Percentiles rank a stretch among this genome's conserved stretches.
Evolutionary conservation across 1,284 basidiomycete species (phyloP).

Genomic region (Phlebopus sp.): DNA sequence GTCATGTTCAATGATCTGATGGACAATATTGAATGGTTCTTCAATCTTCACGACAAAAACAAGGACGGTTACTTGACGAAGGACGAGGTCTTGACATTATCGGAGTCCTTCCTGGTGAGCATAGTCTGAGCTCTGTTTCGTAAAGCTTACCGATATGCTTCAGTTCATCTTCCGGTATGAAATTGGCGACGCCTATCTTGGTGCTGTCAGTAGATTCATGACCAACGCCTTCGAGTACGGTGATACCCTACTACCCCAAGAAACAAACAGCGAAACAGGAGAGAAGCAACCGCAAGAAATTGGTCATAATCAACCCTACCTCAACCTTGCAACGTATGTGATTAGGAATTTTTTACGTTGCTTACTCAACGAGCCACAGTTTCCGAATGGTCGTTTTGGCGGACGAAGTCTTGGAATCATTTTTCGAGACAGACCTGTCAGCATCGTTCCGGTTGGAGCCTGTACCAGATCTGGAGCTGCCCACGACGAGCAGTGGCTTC

Average conservation of each 20-base stretch:
- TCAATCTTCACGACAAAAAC: slow-evolving; percentile 94
- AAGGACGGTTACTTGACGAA: slow-evolving; percentile 94
- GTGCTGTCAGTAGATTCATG: slow-evolving; percentile 94
- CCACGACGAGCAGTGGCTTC: slow-evolving; percentile 57
- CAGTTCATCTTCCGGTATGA: slow-evolving; percentile 99
- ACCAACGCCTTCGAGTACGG: slow-evolving; percentile 97
- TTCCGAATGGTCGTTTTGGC: slow-evolving; percentile 98
- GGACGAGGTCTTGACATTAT: slow-evolving; percentile 94
- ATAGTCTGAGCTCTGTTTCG: background rate
- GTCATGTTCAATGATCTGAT: slow-evolving; percentile 97
- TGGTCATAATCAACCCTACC: slow-evolving; percentile 80
- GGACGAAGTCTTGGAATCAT: slow-evolving; percentile 91
- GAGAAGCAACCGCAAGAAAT: slow-evolving; percentile 46
- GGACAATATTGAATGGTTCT: slow-evolving; percentile 99
- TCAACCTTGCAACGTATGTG: slow-evolving; percentile 77
- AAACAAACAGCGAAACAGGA: slow-evolving; percentile 38
- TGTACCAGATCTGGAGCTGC: slow-evolving; percentile 63
- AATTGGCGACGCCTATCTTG: slow-evolving; percentile 94
- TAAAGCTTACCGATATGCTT: slow-evolving; percentile 5
- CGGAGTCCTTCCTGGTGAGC: slow-evolving; percentile 87
- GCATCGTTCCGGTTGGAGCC: slow-evolving; percentile 83
- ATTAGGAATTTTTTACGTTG: slow-evolving; percentile 3
- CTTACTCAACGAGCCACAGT: slow-evolving; percentile 39
- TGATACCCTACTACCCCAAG: slow-evolving; percentile 71
- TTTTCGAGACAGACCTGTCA: slow-evolving; percentile 89